A percentile compares a stretch with the other conserved stretches of the same genome.
These are phyloP conservation scores for Pneumocystis carinii DNA, from an alignment of 1,139 yeast genomes.

Conservation along the genomic window DNA sequence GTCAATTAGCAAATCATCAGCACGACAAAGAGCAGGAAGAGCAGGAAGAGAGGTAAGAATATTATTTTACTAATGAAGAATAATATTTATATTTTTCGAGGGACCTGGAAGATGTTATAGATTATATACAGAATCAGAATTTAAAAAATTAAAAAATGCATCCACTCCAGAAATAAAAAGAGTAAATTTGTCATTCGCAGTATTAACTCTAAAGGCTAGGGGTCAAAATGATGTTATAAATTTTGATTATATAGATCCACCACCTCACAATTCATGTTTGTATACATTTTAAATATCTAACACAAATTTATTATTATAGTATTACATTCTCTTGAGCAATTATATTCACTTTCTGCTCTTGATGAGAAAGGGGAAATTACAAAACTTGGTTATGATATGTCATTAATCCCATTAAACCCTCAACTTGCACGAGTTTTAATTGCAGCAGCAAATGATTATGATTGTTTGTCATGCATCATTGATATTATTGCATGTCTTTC, in stretches of 20 bases:
- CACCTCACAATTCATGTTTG: conserved; percentile 51
- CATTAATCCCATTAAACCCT: conserved; percentile 77
- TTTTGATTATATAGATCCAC: conserved; percentile 90
- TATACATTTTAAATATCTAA: not conserved
- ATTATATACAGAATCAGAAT: conserved; percentile 62
- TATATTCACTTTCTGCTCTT: conserved; percentile 66
- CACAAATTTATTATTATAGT: conserved; percentile 19
- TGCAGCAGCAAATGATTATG: conserved; percentile 54
- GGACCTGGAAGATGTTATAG: conserved; percentile 74
- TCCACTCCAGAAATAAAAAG: conserved; percentile 89
- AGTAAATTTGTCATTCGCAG: conserved; percentile 71
- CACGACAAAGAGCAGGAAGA: conserved; percentile 92
- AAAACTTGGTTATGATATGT: conserved; percentile 64
- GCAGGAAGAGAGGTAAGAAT: conserved; percentile 77
- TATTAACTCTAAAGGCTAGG: conserved; percentile 64
- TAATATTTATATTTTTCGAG: not conserved
- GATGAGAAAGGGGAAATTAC: conserved; percentile 67
- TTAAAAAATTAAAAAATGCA: conserved; percentile 45
- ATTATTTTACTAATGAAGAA: not conserved
- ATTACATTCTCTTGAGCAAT: conserved; percentile 58
- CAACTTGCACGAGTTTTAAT: conserved; percentile 58
- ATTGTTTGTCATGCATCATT: conserved; percentile 36
- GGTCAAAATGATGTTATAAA: conserved; percentile 70
- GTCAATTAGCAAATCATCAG: conserved; percentile 87
- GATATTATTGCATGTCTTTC: conserved; percentile 88